These are phyloP conservation scores for Arthrobotrys sphaeroides DNA, from an alignment of 2,329 filamentous ascomycete genomes.

Conservation along the genomic window DNA sequence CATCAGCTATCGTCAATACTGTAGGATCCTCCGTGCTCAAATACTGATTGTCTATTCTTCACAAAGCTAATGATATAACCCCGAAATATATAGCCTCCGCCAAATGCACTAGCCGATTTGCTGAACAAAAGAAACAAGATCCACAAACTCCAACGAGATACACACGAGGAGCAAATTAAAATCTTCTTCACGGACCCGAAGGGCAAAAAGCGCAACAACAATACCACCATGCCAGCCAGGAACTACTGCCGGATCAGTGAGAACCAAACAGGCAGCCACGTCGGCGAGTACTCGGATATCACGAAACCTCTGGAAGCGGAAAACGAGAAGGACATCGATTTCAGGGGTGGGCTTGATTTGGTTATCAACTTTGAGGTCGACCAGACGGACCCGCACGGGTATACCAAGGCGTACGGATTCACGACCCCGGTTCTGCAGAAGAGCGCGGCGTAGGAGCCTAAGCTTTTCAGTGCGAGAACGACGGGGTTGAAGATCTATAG, in stretches of 20 bases:
- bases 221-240: constrained; percentile 75
- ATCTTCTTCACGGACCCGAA: constrained; percentile 91
- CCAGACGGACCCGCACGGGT: constrained; percentile 83
- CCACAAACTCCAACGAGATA: constrained; percentile 76
- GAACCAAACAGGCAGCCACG: constrained; percentile 72
- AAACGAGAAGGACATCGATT: constrained; percentile 59
- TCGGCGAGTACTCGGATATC: constrained; percentile 51
- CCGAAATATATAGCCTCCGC: constrained; percentile 26
- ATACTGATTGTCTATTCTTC: constrained; percentile 71
- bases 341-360: constrained; percentile 80
- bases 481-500: constrained; percentile 32
- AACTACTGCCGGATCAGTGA: constrained; percentile 95
- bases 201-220: constrained; percentile 89
- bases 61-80: background rate
- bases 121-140: constrained; percentile 91
- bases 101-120: constrained; percentile 75
- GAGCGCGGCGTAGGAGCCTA: constrained; percentile 36
- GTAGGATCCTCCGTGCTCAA: constrained; percentile 67
- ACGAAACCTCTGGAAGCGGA: constrained; percentile 44
- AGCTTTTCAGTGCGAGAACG: constrained; percentile 25
- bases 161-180: constrained; percentile 94
- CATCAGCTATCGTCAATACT: constrained; percentile 91
- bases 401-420: constrained; percentile 85
- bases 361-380: constrained; percentile 89
- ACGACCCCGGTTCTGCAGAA: constrained; percentile 77